phyloP scores from a whole-genome alignment of 306 rosid genomes.

The Astragalus membranaceus region DNA sequence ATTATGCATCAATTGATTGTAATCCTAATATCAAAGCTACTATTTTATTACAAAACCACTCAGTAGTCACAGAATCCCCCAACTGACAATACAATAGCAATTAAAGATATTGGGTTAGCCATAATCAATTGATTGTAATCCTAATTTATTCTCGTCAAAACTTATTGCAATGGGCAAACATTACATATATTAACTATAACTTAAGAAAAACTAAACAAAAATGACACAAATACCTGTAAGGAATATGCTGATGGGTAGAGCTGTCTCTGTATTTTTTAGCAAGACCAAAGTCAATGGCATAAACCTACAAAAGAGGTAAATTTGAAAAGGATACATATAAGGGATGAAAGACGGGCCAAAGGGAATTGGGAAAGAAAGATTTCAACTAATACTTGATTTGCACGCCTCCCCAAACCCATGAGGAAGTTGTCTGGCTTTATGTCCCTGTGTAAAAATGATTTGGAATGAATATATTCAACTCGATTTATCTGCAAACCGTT shows the following conservation, averaged over 20 bases:
- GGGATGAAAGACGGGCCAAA: neutral
- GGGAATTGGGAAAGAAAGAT: neutral
- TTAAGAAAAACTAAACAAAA: neutral
- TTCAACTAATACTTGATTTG: slow-evolving; percentile 69
- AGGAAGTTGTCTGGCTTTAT: slow-evolving; percentile 96
- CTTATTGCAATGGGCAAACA: slow-evolving; percentile 1
- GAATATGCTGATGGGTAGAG: slow-evolving; percentile 89
- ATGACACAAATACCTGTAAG: slow-evolving; percentile 58
- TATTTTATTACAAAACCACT: neutral
- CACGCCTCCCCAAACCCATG: slow-evolving; percentile 96
- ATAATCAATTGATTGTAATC: neutral
- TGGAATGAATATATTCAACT: slow-evolving; percentile 83
- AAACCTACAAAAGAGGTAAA: slow-evolving; percentile 48
- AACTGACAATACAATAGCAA: neutral
- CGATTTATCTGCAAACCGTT: slow-evolving; percentile 66
- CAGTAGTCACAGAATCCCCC: neutral
- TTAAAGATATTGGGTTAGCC: neutral
- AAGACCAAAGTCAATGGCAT: slow-evolving; percentile 87
- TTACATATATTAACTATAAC: neutral
- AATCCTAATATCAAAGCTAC: neutral
- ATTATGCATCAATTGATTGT: neutral
- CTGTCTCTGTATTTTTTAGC: slow-evolving; percentile 92
- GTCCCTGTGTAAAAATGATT: slow-evolving; percentile 91
- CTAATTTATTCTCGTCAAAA: neutral
- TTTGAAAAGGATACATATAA: slow-evolving; percentile 6